Base-by-base conservation (phyloP, 306 rosid genomes). In the Oemleria cerasiformis region DNA sequence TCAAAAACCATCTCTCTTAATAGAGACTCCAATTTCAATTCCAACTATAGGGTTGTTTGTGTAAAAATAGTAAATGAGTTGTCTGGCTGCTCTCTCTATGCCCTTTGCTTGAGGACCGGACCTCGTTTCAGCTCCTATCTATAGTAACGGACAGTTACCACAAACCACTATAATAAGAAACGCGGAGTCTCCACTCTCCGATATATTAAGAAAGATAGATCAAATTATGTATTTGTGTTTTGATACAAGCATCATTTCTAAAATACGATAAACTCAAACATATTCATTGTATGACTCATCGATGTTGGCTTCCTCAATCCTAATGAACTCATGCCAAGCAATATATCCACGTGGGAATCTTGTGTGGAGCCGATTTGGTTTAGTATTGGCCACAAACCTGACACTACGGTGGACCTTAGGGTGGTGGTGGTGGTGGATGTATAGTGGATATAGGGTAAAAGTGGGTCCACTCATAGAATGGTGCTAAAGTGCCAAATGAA, bases 261-360 rank as follows among this genome's bases (percentile, higher is more conserved):
- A 5, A 56, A 56, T 5, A 56, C 8, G 15, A 23, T 23, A 56
- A 21, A 21, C 25, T 7, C 38, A 55, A 5, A 55, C 15, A 1
- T 25, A 54, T 2, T 19, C 30, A 1, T 23, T 20, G 34, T 20
- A 19, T 20, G 34, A 49, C 34, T 3, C 60, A 1, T 11, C n/a
- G n/a, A 30, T 30, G 36, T 30, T 30, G 36, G 3, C 3, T 30
- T 30, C 73, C 73, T 20, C 40, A 50, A 68, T 39, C 3, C 56
- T 30, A 11, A 49, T 68, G 62, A 68, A 1, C 62, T 51, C 58
- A 13, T 30, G 50, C 40, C 63, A 53, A 54, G 50, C 47, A 51
- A 43, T 51, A 56, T 13, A 58, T 55, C 30, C 51, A 70, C n/a
- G 65, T 69, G 64, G 51, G 73, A 69, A 54, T 40, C 63, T 40